These are phyloP conservation scores for Gyrodon lividus DNA, from an alignment of 768 basidiomycete genomes.

Conservation along the genomic window DNA sequence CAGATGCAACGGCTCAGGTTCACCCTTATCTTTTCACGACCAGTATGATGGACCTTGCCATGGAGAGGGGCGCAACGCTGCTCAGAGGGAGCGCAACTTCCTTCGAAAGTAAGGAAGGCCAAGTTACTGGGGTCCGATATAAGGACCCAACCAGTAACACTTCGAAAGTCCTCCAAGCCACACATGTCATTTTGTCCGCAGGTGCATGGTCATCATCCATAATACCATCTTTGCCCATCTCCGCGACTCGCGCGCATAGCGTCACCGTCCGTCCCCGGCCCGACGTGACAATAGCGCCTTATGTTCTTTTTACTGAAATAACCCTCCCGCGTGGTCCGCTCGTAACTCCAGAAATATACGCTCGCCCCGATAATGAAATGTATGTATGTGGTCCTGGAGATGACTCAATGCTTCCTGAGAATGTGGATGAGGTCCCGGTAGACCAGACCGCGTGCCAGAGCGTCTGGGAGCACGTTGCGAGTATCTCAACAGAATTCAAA, in stretches of 20 bases:
- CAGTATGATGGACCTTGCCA: conserved; percentile 66
- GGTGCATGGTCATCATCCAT: conserved; percentile 82
- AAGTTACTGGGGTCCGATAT: conserved; percentile 49
- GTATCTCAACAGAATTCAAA: conserved; percentile 57
- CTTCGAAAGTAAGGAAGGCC: conserved; percentile 42
- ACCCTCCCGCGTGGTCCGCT: conserved; percentile 30
- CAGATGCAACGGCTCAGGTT: conserved; percentile 66
- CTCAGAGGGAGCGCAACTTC: conserved; percentile 45
- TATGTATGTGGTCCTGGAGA: conserved; percentile 83
- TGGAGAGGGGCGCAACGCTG: conserved; percentile 49
- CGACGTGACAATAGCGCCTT: conserved; percentile 55
- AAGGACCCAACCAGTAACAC: conserved; percentile 21
- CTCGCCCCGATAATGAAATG: conserved; percentile 66
- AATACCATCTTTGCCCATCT: conserved; percentile 54
- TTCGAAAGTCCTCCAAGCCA: conserved; percentile 47
- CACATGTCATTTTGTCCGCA: conserved; percentile 74
- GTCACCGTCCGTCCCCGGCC: conserved; percentile 57
- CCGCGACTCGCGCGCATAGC: conserved; percentile 70
- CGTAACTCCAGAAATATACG: conserved; percentile 67
- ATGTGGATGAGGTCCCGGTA: conserved; percentile 70
- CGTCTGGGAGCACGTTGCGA: conserved; percentile 54
- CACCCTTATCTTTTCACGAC: conserved; percentile 75
- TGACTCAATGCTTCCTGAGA: conserved; percentile 61
- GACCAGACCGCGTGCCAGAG: conserved; percentile 55
- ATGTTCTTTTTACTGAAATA: conserved; percentile 85